phyloP scores from a whole-genome alignment of 2,329 filamentous ascomycete genomes.

The Pseudogymnoascus sp. region DNA sequence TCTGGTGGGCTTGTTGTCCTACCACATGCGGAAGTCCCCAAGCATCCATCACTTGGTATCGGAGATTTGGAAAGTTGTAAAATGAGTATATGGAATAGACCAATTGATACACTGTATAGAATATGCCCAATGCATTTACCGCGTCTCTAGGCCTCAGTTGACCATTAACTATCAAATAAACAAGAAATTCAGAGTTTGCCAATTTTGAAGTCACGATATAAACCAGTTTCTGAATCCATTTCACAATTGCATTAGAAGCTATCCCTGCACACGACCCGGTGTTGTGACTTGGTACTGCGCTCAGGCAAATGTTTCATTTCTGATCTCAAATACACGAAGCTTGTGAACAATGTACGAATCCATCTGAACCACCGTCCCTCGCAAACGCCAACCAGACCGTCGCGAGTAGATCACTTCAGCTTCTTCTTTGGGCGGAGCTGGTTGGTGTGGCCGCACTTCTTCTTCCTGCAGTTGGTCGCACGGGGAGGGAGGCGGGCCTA shows the following conservation, averaged over 20 bases:
- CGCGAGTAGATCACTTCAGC: constrained; percentile 70
- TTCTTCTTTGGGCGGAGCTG: constrained; percentile 99
- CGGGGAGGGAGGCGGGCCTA: constrained; percentile 83
- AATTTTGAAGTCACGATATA: neutral
- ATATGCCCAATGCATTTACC: neutral
- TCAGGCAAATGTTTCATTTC: constrained; percentile 11
- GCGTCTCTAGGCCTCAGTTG: neutral
- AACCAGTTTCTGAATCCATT: neutral
- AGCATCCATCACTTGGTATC: constrained; percentile 13
- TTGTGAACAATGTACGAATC: constrained; percentile 9
- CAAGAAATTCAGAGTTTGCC: neutral
- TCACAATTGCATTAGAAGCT: constrained; percentile 4
- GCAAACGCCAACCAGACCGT: constrained; percentile 10
- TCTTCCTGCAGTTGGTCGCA: constrained; percentile 99
- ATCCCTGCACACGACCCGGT: neutral
- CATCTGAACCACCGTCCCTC: constrained; percentile 9
- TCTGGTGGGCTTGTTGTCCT: constrained; percentile 57
- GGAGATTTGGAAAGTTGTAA: neutral
- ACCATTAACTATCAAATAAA: neutral
- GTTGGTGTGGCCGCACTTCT: constrained; percentile 99
- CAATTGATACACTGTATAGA: neutral
- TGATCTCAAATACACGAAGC: constrained; percentile 9
- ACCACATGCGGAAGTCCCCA: constrained; percentile 53
- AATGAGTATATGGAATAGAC: neutral
- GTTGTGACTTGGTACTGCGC: neutral